Percentiles rank a stretch among this genome's conserved stretches.
Conservation (phyloP, 2,329 filamentous ascomycete species). For the Orbilia blumenaviensis region DNA sequence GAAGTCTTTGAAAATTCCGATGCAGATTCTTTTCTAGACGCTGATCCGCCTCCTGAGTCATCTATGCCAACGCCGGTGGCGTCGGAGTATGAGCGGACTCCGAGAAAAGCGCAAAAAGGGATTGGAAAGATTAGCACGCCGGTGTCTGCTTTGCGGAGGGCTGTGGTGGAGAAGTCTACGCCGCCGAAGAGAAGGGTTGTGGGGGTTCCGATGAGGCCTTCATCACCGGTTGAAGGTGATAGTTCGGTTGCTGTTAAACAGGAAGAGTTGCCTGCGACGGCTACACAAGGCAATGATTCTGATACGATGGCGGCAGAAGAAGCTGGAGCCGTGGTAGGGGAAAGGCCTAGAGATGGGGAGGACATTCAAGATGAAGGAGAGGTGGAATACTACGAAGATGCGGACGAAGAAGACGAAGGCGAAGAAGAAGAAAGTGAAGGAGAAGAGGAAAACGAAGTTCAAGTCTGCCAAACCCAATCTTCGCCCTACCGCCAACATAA, state of each 20-base stretch:
- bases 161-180: background rate
- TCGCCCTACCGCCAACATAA: background rate
- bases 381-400: background rate
- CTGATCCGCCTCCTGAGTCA: slow-evolving; percentile 16
- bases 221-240: background rate
- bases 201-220: background rate
- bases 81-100: background rate
- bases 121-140: background rate
- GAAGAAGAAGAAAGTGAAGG: background rate
- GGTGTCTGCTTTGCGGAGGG: background rate
- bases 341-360: too few relatives aligned
- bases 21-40: slow-evolving; percentile 4
- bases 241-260: background rate
- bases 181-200: background rate
- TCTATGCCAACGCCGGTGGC: background rate
- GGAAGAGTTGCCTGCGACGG: background rate
- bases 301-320: background rate
- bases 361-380: background rate
- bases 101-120: background rate
- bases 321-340: background rate
- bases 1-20: slow-evolving; percentile 24
- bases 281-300: background rate
- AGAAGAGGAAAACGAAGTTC: slow-evolving; percentile 7
- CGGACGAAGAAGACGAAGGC: background rate
- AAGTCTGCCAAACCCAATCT: slow-evolving; percentile 28